Percentiles rank a stretch among this genome's conserved stretches.
Conservation (phyloP, 2,329 filamentous ascomycete genomes). For the Sordariomycetes sp. region DNA sequence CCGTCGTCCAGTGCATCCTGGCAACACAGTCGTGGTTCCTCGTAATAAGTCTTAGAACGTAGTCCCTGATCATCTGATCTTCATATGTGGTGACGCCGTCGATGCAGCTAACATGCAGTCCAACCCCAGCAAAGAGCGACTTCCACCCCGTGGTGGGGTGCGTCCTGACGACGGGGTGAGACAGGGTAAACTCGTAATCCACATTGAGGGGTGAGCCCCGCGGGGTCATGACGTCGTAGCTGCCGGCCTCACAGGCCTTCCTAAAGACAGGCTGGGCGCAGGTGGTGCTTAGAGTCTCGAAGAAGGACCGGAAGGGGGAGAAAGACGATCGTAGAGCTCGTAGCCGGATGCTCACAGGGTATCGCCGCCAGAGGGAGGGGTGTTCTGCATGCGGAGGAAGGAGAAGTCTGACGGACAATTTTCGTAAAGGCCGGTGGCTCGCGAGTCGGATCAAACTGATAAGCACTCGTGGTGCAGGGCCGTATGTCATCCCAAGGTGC, state of each 20-base stretch:
- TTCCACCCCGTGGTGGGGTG: constrained; percentile 53
- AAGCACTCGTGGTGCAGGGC: no score
- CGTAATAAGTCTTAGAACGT: constrained; percentile 31
- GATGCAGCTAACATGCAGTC: constrained; percentile 39
- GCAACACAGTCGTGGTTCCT: constrained; percentile 46
- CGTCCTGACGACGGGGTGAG: constrained; percentile 44
- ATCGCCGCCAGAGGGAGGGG: constrained; percentile 44
- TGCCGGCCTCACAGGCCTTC: constrained; percentile 31
- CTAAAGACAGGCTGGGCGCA: constrained; percentile 35
- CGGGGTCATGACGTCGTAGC: constrained; percentile 23
- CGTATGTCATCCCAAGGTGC: neutral
- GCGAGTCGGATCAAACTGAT: neutral
- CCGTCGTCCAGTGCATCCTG: constrained; percentile 25
- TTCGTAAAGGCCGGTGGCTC: constrained; percentile 31
- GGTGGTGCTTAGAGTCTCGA: constrained; percentile 36
- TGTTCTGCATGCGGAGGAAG: constrained; percentile 38
- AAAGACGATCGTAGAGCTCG: constrained; percentile 44
- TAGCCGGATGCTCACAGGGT: constrained; percentile 52
- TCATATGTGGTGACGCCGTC: constrained; percentile 41
- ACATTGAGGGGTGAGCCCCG: constrained; percentile 27
- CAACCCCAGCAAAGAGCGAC: constrained; percentile 27
- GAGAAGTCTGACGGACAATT: constrained; percentile 46
- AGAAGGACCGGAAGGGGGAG: constrained; percentile 33
- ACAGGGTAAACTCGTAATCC: constrained; percentile 29
- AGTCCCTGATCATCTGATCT: constrained; percentile 32